Base-by-base conservation (phyloP, 768 basidiomycete species). In the Pleurotus sapidus region DNA sequence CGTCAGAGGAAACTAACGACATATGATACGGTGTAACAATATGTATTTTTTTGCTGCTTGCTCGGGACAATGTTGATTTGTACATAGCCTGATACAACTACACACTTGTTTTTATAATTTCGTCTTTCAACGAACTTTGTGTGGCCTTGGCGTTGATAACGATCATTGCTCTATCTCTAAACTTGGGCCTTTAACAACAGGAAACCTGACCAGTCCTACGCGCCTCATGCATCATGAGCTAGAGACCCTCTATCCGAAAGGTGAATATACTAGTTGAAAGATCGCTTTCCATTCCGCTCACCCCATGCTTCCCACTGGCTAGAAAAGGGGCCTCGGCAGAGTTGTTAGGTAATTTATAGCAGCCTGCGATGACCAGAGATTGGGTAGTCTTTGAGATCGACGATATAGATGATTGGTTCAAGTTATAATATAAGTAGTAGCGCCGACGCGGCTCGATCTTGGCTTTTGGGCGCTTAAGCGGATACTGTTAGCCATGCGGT, bases 191-290 rank as follows among this genome's bases (percentile, higher is more conserved):
- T 89, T 49, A 79, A 72, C 47, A 74, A 73, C 27, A 96, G 76
- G 71, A 88, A 97, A 46, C 85, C 80, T 17, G 72, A 75, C 94
- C 94, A 96, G 67, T 97, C 90, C 40, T 77, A 76, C 65, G 87
- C 80, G 3, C 82, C 88, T 90, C 20, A 20, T 20, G 20, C 20
- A 20, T 20, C 92, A 97, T 18, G 86, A 81, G 66, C 92, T n/a
- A n/a, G n/a, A n/a, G n/a, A n/a, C n/a, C n/a, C n/a, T n/a, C n/a
- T 93, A 49, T 75, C 79, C 9, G 84, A 87, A 53, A 91, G 66
- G 56, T 88, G 75, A 49, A 92, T 90, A 62, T 94, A 87, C 84
- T 85, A 89, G 78, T 46, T 38, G 51, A 66, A 89, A 77, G 66
- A 91, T 84, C 39, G 80, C 73, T 71, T 91, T 91, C 60, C 39